Evolutionary conservation across 495 filamentous ascomycete genomes (phyloP).

Genomic region (Penicillium cinerascens): DNA sequence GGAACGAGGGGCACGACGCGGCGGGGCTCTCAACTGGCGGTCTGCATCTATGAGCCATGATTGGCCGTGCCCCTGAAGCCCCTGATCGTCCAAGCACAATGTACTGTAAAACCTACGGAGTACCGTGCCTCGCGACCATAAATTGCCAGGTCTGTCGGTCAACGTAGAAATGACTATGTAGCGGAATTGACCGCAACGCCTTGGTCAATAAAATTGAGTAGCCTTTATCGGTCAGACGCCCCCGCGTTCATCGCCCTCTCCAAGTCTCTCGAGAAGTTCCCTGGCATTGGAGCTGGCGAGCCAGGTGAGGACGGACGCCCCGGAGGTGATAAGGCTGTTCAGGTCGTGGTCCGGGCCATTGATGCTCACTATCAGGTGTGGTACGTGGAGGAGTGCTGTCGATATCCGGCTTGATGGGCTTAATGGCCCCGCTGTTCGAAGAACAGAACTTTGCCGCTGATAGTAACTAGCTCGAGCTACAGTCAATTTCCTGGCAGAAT

Average conservation of each 20-base stretch:
- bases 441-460: too few relatives aligned
- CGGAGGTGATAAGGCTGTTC: constrained; percentile 22
- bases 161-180: too few relatives aligned
- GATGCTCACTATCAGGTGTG: constrained; percentile 18
- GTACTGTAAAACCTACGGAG: too few relatives aligned
- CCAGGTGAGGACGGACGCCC: constrained; percentile 21
- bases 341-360: constrained; percentile 16
- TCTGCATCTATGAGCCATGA: background rate
- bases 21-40: constrained; percentile 13
- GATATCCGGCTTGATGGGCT: constrained; percentile 38
- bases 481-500: too few relatives aligned
- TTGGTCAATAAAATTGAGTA: too few relatives aligned
- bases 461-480: too few relatives aligned
- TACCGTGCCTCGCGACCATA: too few relatives aligned
- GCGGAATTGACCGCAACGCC: too few relatives aligned
- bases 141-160: too few relatives aligned
- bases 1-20: constrained; percentile 1
- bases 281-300: constrained; percentile 4
- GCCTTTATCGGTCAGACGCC: too few relatives aligned
- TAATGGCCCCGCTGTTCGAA: too few relatives aligned
- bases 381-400: constrained; percentile 35
- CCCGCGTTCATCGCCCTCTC: too few relatives aligned
- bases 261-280: background rate
- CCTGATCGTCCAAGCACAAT: constrained; percentile 14
- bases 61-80: background rate